phyloP scores from a whole-genome alignment of 257 asterid species.

The Solanum bulbocastanum region DNA sequence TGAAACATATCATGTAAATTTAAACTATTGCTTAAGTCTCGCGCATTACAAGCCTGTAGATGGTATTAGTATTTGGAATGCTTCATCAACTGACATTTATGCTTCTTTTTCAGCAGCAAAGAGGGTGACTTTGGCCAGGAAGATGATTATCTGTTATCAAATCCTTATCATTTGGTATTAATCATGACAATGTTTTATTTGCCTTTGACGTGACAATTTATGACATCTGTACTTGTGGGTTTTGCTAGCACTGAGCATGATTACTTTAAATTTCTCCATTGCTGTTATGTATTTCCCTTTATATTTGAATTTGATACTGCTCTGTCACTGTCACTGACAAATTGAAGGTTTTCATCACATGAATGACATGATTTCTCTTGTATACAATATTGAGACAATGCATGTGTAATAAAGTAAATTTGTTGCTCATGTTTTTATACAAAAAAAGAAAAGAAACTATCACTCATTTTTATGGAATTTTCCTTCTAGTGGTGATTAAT shows the following conservation, averaged over 20 bases:
- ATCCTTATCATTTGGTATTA: constrained; percentile 94
- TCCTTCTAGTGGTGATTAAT: background rate
- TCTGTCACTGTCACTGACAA: background rate
- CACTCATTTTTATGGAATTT: background rate
- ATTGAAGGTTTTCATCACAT: background rate
- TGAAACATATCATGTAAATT: background rate
- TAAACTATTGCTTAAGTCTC: background rate
- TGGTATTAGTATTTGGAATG: constrained; percentile 12
- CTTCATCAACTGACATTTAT: constrained; percentile 5
- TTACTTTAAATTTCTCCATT: background rate
- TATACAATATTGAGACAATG: background rate
- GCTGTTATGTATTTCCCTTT: background rate
- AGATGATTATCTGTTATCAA: constrained; percentile 78
- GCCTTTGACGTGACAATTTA: background rate
- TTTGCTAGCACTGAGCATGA: background rate
- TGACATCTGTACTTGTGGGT: background rate
- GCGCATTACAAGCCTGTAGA: background rate
- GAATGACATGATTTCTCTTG: background rate
- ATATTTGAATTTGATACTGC: background rate
- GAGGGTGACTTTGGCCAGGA: constrained; percentile 74
- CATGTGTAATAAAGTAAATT: background rate
- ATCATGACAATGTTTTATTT: background rate
- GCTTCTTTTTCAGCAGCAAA: constrained; percentile 62
- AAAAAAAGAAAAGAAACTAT: background rate
- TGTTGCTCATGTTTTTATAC: background rate